Base-by-base conservation (phyloP, 1,284 basidiomycete genomes). In the Trichosporon sp. region DNA sequence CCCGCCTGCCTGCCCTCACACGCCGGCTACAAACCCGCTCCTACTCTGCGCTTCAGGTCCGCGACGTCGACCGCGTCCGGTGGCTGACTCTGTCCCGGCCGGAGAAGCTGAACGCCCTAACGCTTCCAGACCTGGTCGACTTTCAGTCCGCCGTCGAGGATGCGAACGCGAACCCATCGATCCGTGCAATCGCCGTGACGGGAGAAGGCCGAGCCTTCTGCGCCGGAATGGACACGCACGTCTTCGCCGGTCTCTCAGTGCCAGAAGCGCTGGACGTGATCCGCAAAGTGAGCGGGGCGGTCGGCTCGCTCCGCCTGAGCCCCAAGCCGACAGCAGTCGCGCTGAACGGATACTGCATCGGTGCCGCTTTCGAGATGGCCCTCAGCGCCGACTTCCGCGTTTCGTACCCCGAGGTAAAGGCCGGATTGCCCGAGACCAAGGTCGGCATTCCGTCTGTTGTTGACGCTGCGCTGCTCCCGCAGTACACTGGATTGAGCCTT, bases 341-440 rank as follows among this genome's bases (percentile, higher is more conserved):
- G 14, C n/a, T 68, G 49, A 27, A 65, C 44, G 66, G 66, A 0
- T 59, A 65, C 64, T 61, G 61, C 27, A 37, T 68, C 23, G 66
- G 66, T 8, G 66, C 66, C n/a, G 66, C 37, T 32, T 68, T 68
- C 16, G 66, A 68, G 62, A 63, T 68, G 61, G 66, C 66, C 13
- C 66, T 68, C 52, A 59, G 61, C 13, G 66, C 66, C 27, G 66
- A 68, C 31, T 57, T 68, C 19, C 61, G 66, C 29, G 16, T 65
- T 1, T 60, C 64, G 5, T 32, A 13, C 19, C 56, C 36, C 3
- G 57, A 34, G 11, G 52, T 52, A 21, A 11, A 9, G 23, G 63
- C 61, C 21, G 66, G 66, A 1, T 31, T 68, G 56, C 66, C 66
- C 59, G 66, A 68, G 61, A 61, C 61, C 27, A 68, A 68, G 34